These are phyloP conservation scores for Plasmodium yoelii DNA, from an alignment of 169 alveolate genomes.

Conservation along the genomic window DNA sequence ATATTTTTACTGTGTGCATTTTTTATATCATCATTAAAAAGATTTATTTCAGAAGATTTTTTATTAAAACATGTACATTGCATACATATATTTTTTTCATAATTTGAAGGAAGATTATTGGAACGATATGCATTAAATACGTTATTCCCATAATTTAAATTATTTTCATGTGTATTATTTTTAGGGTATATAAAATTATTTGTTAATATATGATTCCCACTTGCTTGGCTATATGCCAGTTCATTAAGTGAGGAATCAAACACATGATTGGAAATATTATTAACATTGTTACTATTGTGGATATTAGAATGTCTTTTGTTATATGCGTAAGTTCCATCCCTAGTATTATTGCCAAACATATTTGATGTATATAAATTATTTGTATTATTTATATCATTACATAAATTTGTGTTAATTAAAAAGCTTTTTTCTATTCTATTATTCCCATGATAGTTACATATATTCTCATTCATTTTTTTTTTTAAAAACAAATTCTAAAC, in stretches of 20 bases:
- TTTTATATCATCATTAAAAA: conserved; percentile 13
- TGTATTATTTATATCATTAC: conserved; percentile 10
- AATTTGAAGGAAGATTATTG: conserved; percentile 9
- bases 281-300: no score
- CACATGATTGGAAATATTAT: no score
- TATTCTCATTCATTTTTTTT: conserved; percentile 11
- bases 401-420: conserved; percentile 14
- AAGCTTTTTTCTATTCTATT: neutral
- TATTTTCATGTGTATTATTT: conserved; percentile 22
- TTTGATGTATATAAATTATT: conserved; percentile 13
- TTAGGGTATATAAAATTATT: conserved; percentile 6
- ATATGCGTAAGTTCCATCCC: neutral
- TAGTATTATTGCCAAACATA: neutral
- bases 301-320: neutral
- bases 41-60: neutral
- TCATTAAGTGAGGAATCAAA: no score
- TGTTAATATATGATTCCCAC: neutral
- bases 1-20: conserved; percentile 8
- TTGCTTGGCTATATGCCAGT: no score
- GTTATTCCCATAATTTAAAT: conserved; percentile 12
- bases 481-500: neutral
- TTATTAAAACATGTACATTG: conserved; percentile 34
- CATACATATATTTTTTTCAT: conserved; percentile 21
- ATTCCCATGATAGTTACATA: conserved; percentile 13
- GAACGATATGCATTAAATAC: conserved; percentile 12